Conservation (phyloP, 73 alveolate species). For the Durusdinium trenchii region DNA sequence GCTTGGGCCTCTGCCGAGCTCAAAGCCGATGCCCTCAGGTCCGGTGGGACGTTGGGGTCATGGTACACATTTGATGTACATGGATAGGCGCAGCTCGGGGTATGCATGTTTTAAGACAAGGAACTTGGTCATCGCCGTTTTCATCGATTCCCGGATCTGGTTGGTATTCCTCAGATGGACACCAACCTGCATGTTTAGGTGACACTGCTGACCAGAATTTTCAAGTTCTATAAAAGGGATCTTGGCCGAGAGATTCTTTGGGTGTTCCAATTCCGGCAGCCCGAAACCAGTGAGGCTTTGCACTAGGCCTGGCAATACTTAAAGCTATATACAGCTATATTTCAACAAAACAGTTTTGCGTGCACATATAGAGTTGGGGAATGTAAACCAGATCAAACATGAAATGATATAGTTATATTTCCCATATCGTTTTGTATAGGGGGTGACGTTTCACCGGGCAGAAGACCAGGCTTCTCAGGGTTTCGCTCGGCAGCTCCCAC, state of each 20-base stretch:
- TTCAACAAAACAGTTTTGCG: background rate
- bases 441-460: too few relatives aligned
- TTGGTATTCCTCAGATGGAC: background rate
- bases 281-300: background rate
- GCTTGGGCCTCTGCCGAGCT: slow-evolving; percentile 24
- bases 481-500: background rate
- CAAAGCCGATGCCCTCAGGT: slow-evolving; percentile 20
- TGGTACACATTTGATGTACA: background rate
- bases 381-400: background rate
- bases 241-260: too few relatives aligned
- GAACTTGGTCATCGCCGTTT: background rate
- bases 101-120: too few relatives aligned
- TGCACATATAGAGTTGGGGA: background rate
- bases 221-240: too few relatives aligned
- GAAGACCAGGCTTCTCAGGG: background rate
- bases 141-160: background rate
- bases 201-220: too few relatives aligned
- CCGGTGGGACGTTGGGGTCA: background rate
- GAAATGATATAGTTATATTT: background rate
- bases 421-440: background rate
- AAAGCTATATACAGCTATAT: background rate
- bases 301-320: too few relatives aligned
- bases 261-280: too few relatives aligned
- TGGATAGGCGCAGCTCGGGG: too few relatives aligned
- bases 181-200: too few relatives aligned